A percentile compares a stretch with the other conserved stretches of the same genome.
These are phyloP conservation scores for Boletus sp. DNA, from an alignment of 1,284 basidiomycete species.

Conservation along the genomic window DNA sequence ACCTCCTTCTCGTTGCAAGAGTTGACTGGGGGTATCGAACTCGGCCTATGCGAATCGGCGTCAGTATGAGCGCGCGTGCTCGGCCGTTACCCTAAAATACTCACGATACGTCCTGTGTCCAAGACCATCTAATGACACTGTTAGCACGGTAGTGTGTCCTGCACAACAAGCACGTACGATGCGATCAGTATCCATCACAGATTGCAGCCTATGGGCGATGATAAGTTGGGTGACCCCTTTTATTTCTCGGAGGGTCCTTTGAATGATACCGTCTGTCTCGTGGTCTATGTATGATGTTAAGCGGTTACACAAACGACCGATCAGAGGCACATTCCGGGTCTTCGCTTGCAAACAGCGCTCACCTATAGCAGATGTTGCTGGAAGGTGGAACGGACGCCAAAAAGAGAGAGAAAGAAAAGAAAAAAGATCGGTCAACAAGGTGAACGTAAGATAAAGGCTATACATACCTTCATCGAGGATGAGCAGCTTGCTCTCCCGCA, in stretches of 20 bases:
- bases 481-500: conserved; percentile 37
- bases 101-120: conserved; percentile 18
- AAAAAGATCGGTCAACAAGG: not conserved
- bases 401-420: not conserved
- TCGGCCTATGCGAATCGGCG: conserved; percentile 8
- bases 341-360: not conserved
- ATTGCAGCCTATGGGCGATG: conserved; percentile 43
- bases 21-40: conserved; percentile 9
- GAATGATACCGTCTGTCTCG: conserved; percentile 37
- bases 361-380: conserved; percentile 1
- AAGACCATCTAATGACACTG: conserved; percentile 16
- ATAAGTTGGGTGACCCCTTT: conserved; percentile 39
- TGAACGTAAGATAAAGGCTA: not conserved
- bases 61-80: not conserved
- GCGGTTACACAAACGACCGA: not conserved
- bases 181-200: conserved; percentile 42
- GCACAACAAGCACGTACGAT: conserved; percentile 28
- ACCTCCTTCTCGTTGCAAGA: conserved; percentile 2
- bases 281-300: conserved; percentile 24
- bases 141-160: not conserved
- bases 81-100: not conserved
- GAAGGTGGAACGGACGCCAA: not conserved
- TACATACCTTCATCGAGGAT: conserved; percentile 40
- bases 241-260: conserved; percentile 36
- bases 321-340: not conserved